phyloP scores from a whole-genome alignment of 306 rosid genomes.

The Trifolium repens region DNA sequence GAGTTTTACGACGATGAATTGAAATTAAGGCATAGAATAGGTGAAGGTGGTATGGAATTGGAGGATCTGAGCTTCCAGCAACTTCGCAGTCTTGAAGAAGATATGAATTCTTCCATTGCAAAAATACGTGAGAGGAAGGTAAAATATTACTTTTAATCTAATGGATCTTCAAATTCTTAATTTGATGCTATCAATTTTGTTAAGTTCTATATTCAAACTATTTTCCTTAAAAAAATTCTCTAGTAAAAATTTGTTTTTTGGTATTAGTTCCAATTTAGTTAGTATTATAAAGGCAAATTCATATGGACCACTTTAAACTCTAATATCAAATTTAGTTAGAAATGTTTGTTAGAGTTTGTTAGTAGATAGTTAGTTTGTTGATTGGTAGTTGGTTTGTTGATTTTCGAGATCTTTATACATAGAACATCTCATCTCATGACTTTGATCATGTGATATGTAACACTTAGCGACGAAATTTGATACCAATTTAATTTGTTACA shows the following conservation, averaged over 20 bases:
- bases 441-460: no score
- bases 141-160: background rate
- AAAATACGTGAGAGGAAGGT: slow-evolving; percentile 74
- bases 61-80: slow-evolving; percentile 54
- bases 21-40: slow-evolving; percentile 68
- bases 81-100: slow-evolving; percentile 60
- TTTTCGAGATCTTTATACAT: background rate
- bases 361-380: background rate
- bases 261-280: no score
- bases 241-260: no score
- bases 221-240: no score
- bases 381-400: background rate
- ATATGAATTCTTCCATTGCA: slow-evolving; percentile 50
- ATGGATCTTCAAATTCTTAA: background rate
- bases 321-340: background rate
- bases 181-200: background rate
- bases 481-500: background rate
- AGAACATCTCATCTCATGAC: background rate
- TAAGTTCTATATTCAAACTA: no score
- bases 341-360: background rate
- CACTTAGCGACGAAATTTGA: background rate
- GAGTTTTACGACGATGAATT: slow-evolving; percentile 1
- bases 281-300: no score
- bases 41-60: slow-evolving; percentile 73
- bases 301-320: no score